Percentiles rank a stretch among this genome's conserved stretches.
Conservation (phyloP, 352 stramenopile genomes). For the Pythium phragmiticola region DNA sequence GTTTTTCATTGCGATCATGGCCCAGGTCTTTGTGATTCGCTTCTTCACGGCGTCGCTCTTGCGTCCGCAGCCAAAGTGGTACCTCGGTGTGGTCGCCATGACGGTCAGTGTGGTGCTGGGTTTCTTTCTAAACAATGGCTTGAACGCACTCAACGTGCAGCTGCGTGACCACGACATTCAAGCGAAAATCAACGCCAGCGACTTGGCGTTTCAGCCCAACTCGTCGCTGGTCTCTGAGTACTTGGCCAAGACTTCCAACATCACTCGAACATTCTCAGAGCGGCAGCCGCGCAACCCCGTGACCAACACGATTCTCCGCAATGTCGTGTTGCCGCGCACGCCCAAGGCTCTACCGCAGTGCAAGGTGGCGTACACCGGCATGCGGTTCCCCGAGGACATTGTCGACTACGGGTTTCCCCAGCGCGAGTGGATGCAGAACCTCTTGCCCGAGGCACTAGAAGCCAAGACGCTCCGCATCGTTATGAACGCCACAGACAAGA, state of each 20-base stretch:
- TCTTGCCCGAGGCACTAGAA: constrained; percentile 12
- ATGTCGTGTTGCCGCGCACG: constrained; percentile 6
- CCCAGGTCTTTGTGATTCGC: constrained; percentile 7
- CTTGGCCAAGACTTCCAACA: constrained; percentile 13
- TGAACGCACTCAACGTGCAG: constrained; percentile 21
- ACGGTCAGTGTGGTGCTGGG: background rate
- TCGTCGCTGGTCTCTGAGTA: background rate
- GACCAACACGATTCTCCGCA: constrained; percentile 20
- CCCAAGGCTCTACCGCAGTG: background rate
- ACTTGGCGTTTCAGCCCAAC: background rate
- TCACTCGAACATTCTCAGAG: constrained; percentile 8
- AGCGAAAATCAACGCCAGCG: background rate
- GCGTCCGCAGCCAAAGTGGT: background rate
- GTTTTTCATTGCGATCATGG: background rate
- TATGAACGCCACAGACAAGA: constrained; percentile 10
- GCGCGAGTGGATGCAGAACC: constrained; percentile 15
- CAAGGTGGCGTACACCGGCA: background rate
- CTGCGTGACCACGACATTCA: constrained; percentile 1
- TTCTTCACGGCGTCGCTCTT: background rate
- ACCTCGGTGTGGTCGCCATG: background rate
- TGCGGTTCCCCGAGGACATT: constrained; percentile 5
- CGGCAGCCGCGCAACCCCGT: background rate
- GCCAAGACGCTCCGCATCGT: background rate
- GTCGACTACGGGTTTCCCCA: constrained; percentile 11
- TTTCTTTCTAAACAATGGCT: constrained; percentile 10